phyloP scores from a whole-genome alignment of 768 basidiomycete species.

The Mycena leptocephala region DNA sequence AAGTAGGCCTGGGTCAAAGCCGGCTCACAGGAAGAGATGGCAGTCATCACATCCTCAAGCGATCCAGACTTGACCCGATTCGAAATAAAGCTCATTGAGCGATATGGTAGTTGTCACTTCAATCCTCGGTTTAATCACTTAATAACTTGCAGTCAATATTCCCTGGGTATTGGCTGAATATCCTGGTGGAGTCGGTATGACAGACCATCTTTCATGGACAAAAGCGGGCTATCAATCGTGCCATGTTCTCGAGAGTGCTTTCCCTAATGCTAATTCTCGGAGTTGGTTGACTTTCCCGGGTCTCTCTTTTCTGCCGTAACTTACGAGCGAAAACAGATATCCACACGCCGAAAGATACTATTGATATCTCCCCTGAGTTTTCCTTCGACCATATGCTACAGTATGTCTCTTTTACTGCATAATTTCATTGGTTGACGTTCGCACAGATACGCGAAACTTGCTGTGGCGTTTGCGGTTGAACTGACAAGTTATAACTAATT shows the following conservation, averaged over 20 bases:
- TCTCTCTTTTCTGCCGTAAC: not conserved
- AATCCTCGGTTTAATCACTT: not conserved
- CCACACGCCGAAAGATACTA: conserved; percentile 19
- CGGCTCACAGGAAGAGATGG: conserved; percentile 29
- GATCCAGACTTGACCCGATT: conserved; percentile 28
- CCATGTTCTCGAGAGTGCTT: conserved; percentile 70
- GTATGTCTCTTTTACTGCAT: conserved; percentile 4
- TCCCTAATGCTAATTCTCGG: conserved; percentile 65
- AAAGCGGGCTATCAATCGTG: conserved; percentile 76
- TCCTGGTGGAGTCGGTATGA: not conserved
- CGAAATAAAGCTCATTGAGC: conserved; percentile 26
- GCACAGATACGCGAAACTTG: conserved; percentile 33
- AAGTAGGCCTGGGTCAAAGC: conserved; percentile 27
- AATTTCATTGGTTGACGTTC: not conserved
- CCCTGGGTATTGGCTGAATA: conserved; percentile 30
- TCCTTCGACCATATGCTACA: conserved; percentile 49
- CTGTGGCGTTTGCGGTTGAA: conserved; percentile 39
- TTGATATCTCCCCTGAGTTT: conserved; percentile 51
- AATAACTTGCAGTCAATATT: conserved; percentile 28
- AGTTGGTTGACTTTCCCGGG: conserved; percentile 39
- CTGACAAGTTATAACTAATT: conserved; percentile 24
- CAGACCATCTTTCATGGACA: conserved; percentile 63
- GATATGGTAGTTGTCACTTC: conserved; percentile 15
- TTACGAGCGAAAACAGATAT: conserved; percentile 29
- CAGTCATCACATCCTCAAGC: conserved; percentile 11